phyloP scores from a whole-genome alignment of 768 basidiomycete species.

The Tubosaeta brunneosetosa region DNA sequence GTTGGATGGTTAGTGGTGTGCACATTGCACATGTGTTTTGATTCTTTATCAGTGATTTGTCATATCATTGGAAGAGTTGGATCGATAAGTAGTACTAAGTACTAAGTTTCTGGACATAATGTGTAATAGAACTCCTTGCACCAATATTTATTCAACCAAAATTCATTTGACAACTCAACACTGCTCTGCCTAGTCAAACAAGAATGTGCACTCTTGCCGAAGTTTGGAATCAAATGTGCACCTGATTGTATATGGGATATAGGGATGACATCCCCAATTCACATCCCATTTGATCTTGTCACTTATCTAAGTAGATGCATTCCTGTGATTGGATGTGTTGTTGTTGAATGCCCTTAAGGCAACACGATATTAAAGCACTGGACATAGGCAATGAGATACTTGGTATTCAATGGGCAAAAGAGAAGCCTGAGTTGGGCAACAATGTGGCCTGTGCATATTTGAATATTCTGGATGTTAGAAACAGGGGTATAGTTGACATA shows the following conservation, averaged over 20 bases:
- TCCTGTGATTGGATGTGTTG: background rate
- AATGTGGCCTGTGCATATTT: background rate
- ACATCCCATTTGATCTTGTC: background rate
- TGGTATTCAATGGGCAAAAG: background rate
- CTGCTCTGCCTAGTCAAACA: background rate
- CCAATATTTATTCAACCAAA: conserved; percentile 3
- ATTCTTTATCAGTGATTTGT: too few species aligned
- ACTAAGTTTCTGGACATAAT: background rate
- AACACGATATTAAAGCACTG: background rate
- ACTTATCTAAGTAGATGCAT: background rate
- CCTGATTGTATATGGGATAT: background rate
- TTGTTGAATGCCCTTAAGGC: too few species aligned
- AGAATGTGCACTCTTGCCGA: too few species aligned
- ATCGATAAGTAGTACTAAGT: too few species aligned
- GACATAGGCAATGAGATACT: background rate
- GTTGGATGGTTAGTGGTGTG: too few species aligned
- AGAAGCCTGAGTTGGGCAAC: background rate
- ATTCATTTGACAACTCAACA: background rate
- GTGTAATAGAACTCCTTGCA: background rate
- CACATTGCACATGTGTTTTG: too few species aligned
- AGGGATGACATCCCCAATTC: background rate
- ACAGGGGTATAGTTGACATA: background rate
- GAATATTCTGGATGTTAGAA: background rate
- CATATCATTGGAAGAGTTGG: too few species aligned
- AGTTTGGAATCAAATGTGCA: too few species aligned